phyloP scores from a whole-genome alignment of 2,329 filamentous ascomycete species.

The Phaeosphaeriaceae sp. region DNA sequence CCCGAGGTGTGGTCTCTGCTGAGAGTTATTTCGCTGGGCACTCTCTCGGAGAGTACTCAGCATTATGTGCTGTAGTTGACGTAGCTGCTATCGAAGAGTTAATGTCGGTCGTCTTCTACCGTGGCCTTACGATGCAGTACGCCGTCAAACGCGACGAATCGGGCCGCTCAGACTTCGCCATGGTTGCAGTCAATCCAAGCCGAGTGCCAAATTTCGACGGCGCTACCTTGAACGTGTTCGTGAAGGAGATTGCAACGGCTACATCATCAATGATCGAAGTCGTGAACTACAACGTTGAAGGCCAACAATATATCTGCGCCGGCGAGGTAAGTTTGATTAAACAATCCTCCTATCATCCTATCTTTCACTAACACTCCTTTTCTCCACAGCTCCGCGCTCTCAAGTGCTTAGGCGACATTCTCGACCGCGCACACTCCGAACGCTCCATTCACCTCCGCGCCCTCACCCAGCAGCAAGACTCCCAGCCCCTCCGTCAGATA shows the following conservation, averaged over 20 bases:
- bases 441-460: too few relatives aligned
- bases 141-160: constrained; percentile 13
- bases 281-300: constrained; percentile 20
- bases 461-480: too few relatives aligned
- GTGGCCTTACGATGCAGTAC: constrained; percentile 19
- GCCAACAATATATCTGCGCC: constrained; percentile 40
- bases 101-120: constrained; percentile 13
- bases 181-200: constrained; percentile 20
- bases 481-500: too few relatives aligned
- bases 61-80: constrained; percentile 1
- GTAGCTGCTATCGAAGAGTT: background rate
- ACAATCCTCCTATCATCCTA: background rate
- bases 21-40: background rate
- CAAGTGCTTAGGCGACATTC: background rate
- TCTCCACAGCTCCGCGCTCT: background rate
- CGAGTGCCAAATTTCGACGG: constrained; percentile 2
- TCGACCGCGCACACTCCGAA: too few relatives aligned
- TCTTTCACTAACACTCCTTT: too few relatives aligned
- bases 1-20: constrained; percentile 5
- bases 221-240: background rate
- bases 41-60: constrained; percentile 1
- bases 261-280: constrained; percentile 9
- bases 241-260: background rate
- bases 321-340: constrained; percentile 16
- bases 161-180: constrained; percentile 13